Evolutionary conservation across 202 grass and related monocot species (phyloP), one percentile per base, ranked within the genome.

Genomic region (Carex sylvatica): DNA sequence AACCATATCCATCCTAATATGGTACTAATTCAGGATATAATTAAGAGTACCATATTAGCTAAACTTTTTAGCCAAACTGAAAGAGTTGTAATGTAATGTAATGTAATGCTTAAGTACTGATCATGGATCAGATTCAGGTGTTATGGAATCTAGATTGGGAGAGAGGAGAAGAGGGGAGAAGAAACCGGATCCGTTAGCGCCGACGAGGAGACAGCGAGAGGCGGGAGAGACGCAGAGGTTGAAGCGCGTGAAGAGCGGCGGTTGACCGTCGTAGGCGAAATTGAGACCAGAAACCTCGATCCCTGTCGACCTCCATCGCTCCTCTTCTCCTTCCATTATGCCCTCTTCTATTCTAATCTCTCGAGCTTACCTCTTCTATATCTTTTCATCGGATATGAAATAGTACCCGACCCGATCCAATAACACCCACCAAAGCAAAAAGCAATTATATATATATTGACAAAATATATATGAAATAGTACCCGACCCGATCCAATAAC

Each of bases 151-250:
- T 11, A 42, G n/a, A 78, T 19, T 3, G 3, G 0, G 2, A 49
- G 3, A 38, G 15, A 67, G 62, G 51, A 23, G 10, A 51, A 40
- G 51, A 66, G 79, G 64, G 40, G 11, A 36, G 56, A 30, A 46
- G 10, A n/a, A 51, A 98, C 92, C 95, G 67, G 95, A 95, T 87
- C 95, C 92, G 16, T 98, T 98, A 18, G 92, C 91, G 63, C 95
- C 95, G 67, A 98, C 11, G 62, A 98, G 95, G 78, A 98, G 95
- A 87, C 95, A 95, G 24, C 91, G 91, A 1, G 92, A 93, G 80
- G 88, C 89, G 3, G 92, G 89, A 52, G 91, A 80, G 80, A 98
- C 42, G 15, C 90, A 79, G 86, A 98, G 91, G 81, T 91, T 79
- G 83, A 95, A 98, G 19, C 84, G 83, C 79, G 71, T 66, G 84